A percentile compares a stretch with the other conserved stretches of the same genome.
Conservation (phyloP, 2,329 filamentous ascomycete species). For the Geosmithia putterillii region DNA sequence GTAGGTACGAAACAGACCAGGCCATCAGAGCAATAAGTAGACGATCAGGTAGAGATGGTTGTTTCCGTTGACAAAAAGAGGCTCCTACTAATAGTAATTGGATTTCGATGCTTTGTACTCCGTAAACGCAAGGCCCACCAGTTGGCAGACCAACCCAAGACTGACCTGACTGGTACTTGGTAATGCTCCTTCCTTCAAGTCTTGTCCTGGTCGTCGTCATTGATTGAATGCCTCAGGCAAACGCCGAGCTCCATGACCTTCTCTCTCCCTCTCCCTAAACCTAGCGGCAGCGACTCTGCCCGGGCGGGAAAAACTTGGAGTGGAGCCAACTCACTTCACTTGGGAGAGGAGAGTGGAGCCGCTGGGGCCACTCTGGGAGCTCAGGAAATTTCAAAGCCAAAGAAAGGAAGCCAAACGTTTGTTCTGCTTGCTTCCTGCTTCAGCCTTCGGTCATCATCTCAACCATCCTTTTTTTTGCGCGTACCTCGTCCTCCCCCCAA, state of each 20-base stretch:
- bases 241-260: background rate
- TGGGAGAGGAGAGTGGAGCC: background rate
- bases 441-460: background rate
- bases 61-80: no score
- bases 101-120: no score
- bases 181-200: no score
- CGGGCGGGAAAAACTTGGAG: background rate
- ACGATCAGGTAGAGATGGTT: no score
- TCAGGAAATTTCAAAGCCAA: conserved; percentile 1
- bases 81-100: no score
- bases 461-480: background rate
- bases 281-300: background rate
- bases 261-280: background rate
- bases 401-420: background rate
- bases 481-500: background rate
- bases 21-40: no score
- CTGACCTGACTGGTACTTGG: no score
- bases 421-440: no score
- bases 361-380: background rate
- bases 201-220: no score
- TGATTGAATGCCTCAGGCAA: background rate
- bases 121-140: no score
- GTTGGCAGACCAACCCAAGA: no score
- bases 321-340: background rate
- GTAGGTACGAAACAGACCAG: no score